Conservation (phyloP, 495 filamentous ascomycete species). For the Extremus antarcticus region DNA sequence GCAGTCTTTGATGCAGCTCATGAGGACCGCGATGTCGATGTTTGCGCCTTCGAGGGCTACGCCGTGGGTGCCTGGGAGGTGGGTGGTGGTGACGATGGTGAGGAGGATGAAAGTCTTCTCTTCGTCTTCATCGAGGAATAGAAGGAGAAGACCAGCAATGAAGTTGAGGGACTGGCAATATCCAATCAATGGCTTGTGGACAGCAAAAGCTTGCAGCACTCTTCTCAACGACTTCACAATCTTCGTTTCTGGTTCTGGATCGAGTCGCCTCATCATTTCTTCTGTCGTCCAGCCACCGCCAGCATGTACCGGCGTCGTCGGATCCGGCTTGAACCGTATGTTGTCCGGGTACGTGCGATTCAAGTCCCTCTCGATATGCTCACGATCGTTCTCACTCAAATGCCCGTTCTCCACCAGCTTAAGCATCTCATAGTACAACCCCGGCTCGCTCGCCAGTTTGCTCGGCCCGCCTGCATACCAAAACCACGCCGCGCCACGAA, state of each 20-base stretch:
- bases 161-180: conserved; percentile 98
- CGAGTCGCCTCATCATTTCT: too few relatives aligned
- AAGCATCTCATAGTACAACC: conserved; percentile 62
- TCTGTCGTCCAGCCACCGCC: conserved; percentile 3
- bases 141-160: conserved; percentile 83
- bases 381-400: conserved; percentile 58
- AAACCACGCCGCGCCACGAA: conserved; percentile 91
- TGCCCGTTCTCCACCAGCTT: conserved; percentile 46
- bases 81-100: conserved; percentile 77
- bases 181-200: conserved; percentile 79
- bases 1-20: conserved; percentile 71
- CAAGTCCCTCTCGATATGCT: conserved; percentile 89
- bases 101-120: conserved; percentile 93
- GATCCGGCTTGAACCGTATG: conserved; percentile 73
- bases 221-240: conserved; percentile 73
- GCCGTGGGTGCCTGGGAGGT: conserved; percentile 87
- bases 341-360: conserved; percentile 96
- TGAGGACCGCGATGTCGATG: conserved; percentile 87
- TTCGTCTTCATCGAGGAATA: conserved; percentile 66
- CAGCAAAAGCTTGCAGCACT: conserved; percentile 78
- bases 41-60: conserved; percentile 86
- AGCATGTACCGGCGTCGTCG: conserved; percentile 10
- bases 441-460: conserved; percentile 58
- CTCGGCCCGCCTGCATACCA: conserved; percentile 88
- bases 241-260: conserved; percentile 49